These are phyloP conservation scores for Chrysoporthe deuterocubensis DNA, from an alignment of 2,329 filamentous ascomycete species.

Conservation along the genomic window DNA sequence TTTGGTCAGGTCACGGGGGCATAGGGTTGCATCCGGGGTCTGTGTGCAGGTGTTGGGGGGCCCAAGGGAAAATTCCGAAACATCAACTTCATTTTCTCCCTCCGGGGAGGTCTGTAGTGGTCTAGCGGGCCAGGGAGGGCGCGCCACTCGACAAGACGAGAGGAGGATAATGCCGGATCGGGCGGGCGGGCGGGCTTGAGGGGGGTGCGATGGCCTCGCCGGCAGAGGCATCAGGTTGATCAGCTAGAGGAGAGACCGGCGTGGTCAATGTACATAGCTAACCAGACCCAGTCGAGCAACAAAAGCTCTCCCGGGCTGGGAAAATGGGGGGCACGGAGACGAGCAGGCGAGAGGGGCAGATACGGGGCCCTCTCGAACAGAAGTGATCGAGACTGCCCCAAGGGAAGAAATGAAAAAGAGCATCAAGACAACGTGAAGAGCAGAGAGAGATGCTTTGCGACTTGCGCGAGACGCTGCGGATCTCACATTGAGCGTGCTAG, in stretches of 20 bases:
- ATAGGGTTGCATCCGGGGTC: background rate
- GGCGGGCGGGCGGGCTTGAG: background rate
- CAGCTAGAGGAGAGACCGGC: background rate
- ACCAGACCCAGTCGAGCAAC: background rate
- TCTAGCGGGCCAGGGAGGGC: background rate
- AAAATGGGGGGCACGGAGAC: background rate
- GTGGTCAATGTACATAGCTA: background rate
- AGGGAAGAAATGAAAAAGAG: background rate
- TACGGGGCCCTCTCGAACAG: background rate
- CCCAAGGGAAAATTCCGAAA: conserved; percentile 31
- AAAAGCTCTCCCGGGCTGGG: background rate
- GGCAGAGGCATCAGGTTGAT: background rate
- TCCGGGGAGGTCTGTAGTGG: conserved; percentile 27
- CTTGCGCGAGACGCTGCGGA: background rate
- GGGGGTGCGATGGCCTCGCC: background rate
- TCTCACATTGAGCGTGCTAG: background rate
- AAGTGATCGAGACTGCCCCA: background rate
- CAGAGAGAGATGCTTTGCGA: background rate
- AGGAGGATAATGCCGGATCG: background rate
- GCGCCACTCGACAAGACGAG: background rate
- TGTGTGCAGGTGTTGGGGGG: conserved; percentile 33
- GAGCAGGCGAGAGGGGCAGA: background rate
- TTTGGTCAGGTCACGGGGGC: background rate
- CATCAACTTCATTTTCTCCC: background rate
- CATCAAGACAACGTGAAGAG: background rate